Evolutionary conservation across 257 asterid genomes (phyloP).

Genomic region (Forsythia viridissima): DNA sequence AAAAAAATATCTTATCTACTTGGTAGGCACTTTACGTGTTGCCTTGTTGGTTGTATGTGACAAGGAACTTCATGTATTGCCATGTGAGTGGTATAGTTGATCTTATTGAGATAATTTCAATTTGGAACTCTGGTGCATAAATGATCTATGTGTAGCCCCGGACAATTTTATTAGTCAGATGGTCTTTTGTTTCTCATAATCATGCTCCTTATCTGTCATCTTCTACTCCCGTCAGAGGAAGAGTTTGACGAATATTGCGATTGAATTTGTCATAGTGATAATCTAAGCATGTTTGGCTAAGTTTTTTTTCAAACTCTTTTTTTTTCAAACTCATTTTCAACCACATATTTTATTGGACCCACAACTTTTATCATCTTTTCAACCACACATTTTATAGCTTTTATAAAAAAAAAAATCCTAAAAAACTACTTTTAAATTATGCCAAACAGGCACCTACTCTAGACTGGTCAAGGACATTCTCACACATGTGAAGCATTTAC

Average conservation of each 20-base stretch:
- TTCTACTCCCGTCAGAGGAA: not conserved
- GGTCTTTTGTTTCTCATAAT: not conserved
- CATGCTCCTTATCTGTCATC: not conserved
- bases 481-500: too few relatives aligned
- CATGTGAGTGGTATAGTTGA: not conserved
- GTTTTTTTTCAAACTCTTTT: too few relatives aligned
- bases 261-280: not conserved
- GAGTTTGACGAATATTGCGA: not conserved
- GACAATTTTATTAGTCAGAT: too few relatives aligned
- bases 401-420: too few relatives aligned
- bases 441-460: not conserved
- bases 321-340: too few relatives aligned
- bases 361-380: too few relatives aligned
- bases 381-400: too few relatives aligned
- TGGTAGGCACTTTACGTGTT: not conserved
- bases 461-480: not conserved
- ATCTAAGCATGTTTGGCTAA: not conserved
- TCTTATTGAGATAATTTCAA: not conserved
- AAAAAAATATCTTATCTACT: not conserved
- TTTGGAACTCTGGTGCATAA: too few relatives aligned
- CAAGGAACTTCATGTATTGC: not conserved
- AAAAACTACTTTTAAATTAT: too few relatives aligned
- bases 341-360: too few relatives aligned
- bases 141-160: too few relatives aligned
- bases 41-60: too few relatives aligned